A percentile compares a stretch with the other conserved stretches of the same genome.
Conservation (phyloP, 164 flowering plant species). For the Magnolia officinalis region DNA sequence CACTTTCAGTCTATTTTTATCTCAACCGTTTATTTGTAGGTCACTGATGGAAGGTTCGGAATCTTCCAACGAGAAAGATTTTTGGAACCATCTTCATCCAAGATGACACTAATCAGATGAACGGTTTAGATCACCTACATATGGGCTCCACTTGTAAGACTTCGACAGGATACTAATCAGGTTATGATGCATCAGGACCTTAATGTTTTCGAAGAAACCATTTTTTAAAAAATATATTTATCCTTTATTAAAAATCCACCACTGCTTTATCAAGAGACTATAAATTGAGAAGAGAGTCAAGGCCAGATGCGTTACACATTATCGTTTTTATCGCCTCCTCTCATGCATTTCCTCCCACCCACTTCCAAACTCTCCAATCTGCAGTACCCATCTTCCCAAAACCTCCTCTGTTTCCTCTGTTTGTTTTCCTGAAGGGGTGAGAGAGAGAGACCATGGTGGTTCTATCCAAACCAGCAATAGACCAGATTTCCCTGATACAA, state of each 20-base stretch:
- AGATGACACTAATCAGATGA: too few relatives aligned
- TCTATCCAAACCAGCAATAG: slow-evolving; percentile 46
- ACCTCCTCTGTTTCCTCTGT: not conserved
- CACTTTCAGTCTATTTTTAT: too few relatives aligned
- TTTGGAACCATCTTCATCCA: too few relatives aligned
- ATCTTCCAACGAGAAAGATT: too few relatives aligned
- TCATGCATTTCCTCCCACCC: slow-evolving; percentile 11
- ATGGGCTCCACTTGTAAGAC: too few relatives aligned
- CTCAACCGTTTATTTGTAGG: too few relatives aligned
- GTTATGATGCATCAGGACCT: too few relatives aligned
- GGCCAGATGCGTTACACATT: slow-evolving; percentile 5
- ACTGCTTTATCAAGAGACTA: not conserved
- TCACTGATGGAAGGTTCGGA: too few relatives aligned
- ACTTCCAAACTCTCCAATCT: slow-evolving; percentile 8
- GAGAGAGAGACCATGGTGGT: slow-evolving; percentile 55
- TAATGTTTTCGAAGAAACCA: slow-evolving; percentile 1
- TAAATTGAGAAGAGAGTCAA: not conserved
- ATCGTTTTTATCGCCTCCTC: not conserved
- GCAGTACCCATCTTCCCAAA: not conserved
- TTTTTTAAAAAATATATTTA: not conserved
- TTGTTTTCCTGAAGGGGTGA: not conserved
- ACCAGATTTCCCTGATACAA: slow-evolving; percentile 36
- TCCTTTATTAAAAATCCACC: not conserved
- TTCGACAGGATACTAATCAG: too few relatives aligned
- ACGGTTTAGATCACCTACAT: too few relatives aligned